Percentiles rank a stretch among this genome's conserved stretches.
Evolutionary conservation across 371 early-diverging fungal genomes (phyloP).

Genomic region (Nosema muscidifuracis): DNA sequence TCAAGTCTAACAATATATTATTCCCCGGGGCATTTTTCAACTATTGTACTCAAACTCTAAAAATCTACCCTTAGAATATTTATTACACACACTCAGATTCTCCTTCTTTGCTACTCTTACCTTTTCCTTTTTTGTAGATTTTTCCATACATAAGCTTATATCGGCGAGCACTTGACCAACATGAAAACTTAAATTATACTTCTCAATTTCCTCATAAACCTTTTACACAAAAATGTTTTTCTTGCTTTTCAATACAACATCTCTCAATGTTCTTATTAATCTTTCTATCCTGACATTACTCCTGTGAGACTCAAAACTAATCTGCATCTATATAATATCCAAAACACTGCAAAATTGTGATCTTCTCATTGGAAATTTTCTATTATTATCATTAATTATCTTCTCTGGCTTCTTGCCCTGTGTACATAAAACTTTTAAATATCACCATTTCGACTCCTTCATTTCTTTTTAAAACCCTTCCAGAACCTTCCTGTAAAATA

Average conservation of each 20-base stretch:
- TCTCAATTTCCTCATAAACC: background rate
- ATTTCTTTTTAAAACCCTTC: background rate
- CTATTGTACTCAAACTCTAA: background rate
- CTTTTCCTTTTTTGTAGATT: background rate
- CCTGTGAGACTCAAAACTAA: constrained; percentile 12
- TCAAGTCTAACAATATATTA: background rate
- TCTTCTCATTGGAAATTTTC: too few relatives aligned
- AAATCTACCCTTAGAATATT: background rate
- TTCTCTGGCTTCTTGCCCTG: background rate
- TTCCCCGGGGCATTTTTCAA: background rate
- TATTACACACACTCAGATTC: background rate
- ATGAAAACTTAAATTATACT: constrained; percentile 2
- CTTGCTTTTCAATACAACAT: constrained; percentile 13
- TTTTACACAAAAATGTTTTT: background rate
- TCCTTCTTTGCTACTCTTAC: constrained; percentile 20
- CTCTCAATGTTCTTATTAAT: constrained; percentile 28
- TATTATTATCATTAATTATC: constrained; percentile 35
- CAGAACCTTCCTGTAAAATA: constrained; percentile 26
- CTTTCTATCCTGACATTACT: constrained; percentile 37
- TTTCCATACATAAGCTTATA: background rate
- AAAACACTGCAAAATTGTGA: background rate
- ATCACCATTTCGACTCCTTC: too few relatives aligned
- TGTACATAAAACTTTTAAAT: too few relatives aligned
- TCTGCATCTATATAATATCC: constrained; percentile 2
- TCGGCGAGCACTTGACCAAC: background rate